Evolutionary conservation across 2,329 filamentous ascomycete species (phyloP), one percentile per base, ranked within the genome.

Genomic region (Neospermospora avenae): DNA sequence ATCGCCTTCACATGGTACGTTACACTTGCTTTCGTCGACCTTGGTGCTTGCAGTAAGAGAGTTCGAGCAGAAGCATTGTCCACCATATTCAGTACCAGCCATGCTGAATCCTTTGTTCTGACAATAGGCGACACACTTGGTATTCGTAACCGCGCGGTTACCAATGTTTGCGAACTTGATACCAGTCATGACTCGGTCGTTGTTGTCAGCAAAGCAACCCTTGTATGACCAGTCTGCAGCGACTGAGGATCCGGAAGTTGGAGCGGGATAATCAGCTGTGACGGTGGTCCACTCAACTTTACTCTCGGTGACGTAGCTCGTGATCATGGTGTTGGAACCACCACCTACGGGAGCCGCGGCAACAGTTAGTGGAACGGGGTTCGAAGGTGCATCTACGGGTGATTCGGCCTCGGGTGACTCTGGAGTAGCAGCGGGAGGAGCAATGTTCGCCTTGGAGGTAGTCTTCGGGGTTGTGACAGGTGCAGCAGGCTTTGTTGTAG

Each of bases 71-170:
- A 77, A 80, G 70, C 80, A 82, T 62, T 77, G 74, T 22, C 75
- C 74, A 35, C 75, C 76, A 25, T 78, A 78, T 66, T 82, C 78
- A 18, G 79, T 81, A 24, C 79, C 80, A 0, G 80, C 79, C 59
- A 81, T 72, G 41, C 71, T 65, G 63, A 74, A 81, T 8, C 80
- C 79, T 46, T 71, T 70, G 35, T 65, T 64, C 7, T 76, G 71
- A 70, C 83, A 85, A 69, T 80, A 78, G 4, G 73, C 69, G 52
- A 81, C 74, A 67, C 82, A 84, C 22, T 75, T 77, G 52, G 74
- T 76, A 69, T 74, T 77, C 63, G 72, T 77, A 68, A 80, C 74
- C 14, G 60, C 46, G 18, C 67, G 61, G 51, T 67, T 55, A n/a
- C 77, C 77, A 35, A 80, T 66, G 57, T 77, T 71, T 24, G 77